These are phyloP conservation scores for Citrus australasica DNA, from an alignment of 345 rosid species.

Conservation along the genomic window DNA sequence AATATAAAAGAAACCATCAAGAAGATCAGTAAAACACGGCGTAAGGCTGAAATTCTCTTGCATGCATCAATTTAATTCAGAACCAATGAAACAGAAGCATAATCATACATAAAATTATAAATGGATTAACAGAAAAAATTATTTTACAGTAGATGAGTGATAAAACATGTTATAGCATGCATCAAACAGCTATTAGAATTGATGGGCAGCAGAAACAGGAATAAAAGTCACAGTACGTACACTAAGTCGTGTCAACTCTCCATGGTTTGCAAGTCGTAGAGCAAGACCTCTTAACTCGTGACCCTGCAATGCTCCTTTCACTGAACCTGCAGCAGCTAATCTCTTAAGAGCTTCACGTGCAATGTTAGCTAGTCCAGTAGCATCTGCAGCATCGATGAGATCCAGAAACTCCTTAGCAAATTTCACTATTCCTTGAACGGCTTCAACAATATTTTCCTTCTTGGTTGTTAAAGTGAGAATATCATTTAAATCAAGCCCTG, in stretches of 20 bases:
- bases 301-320: slow-evolving; percentile 91
- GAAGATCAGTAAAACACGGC: background rate
- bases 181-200: slow-evolving; percentile 13
- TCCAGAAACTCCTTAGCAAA: slow-evolving; percentile 93
- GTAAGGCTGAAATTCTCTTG: background rate
- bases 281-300: slow-evolving; percentile 91
- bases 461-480: slow-evolving; percentile 75
- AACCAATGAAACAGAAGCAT: background rate
- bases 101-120: background rate
- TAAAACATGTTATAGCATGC: slow-evolving; percentile 6
- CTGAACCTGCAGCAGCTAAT: slow-evolving; percentile 91
- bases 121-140: background rate
- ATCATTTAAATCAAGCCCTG: slow-evolving; percentile 76
- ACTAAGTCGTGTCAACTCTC: slow-evolving; percentile 81
- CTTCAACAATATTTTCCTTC: slow-evolving; percentile 91
- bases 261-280: slow-evolving; percentile 95
- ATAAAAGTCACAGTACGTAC: slow-evolving; percentile 43
- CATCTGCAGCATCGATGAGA: slow-evolving; percentile 99
- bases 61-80: background rate
- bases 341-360: slow-evolving; percentile 97
- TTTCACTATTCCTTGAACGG: slow-evolving; percentile 91
- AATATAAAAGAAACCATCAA: background rate
- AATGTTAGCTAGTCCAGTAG: slow-evolving; percentile 87
- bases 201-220: slow-evolving; percentile 1
- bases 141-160: background rate